Evolutionary conservation across 2,329 filamentous ascomycete genomes (phyloP).

Genomic region (Gnomoniopsis smithogilvyi): DNA sequence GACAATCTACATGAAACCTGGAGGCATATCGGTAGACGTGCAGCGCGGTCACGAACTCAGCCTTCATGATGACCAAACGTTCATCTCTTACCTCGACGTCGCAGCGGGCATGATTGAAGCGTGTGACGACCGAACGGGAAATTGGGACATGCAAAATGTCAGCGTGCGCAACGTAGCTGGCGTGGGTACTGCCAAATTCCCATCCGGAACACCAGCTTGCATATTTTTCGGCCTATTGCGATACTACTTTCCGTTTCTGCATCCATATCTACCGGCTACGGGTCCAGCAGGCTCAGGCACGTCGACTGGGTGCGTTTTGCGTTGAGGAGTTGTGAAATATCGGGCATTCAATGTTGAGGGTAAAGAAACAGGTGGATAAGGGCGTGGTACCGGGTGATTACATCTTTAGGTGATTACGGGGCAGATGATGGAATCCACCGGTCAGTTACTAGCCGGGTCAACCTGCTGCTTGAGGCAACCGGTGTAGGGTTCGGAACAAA

Average conservation of each 20-base stretch:
- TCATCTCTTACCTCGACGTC: conserved; percentile 40
- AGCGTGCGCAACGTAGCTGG: conserved; percentile 27
- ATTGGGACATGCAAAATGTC: conserved; percentile 25
- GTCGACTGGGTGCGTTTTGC: no score
- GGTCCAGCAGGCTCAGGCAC: no score
- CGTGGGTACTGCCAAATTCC: conserved; percentile 32
- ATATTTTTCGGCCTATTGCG: conserved; percentile 30
- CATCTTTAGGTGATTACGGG: no score
- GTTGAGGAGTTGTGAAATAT: no score
- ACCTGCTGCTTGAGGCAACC: no score
- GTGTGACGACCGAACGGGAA: conserved; percentile 30
- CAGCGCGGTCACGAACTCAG: conserved; percentile 38
- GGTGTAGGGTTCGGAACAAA: no score
- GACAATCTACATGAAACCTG: conserved; percentile 40
- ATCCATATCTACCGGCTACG: conserved; percentile 28
- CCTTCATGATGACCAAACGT: conserved; percentile 31
- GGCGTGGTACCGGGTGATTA: no score
- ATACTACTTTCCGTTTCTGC: conserved; percentile 31
- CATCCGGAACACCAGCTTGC: conserved; percentile 28
- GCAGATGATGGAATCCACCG: no score
- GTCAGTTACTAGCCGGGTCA: no score
- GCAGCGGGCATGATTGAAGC: conserved; percentile 47
- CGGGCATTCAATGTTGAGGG: no score
- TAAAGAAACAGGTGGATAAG: no score
- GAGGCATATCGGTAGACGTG: conserved; percentile 32